Conservation (phyloP, 805 yeast genomes). For the Yarrowia sp. region DNA sequence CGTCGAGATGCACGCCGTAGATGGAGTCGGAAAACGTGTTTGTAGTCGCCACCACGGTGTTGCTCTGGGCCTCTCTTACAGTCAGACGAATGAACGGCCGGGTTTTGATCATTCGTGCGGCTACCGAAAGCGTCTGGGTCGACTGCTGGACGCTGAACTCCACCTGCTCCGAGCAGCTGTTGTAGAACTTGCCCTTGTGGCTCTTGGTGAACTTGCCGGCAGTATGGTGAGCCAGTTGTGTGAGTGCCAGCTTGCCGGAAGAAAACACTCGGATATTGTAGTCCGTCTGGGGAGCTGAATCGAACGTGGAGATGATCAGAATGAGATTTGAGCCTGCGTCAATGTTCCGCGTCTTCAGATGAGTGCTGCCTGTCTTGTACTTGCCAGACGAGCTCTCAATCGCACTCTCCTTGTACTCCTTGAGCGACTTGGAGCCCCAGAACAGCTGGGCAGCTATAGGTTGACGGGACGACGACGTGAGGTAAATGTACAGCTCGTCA, state of each 20-base stretch:
- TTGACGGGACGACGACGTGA: slow-evolving; percentile 23
- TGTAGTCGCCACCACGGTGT: slow-evolving; percentile 1
- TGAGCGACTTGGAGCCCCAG: slow-evolving; percentile 18
- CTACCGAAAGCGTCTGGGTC: not conserved
- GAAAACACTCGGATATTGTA: slow-evolving; percentile 5
- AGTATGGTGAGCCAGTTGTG: slow-evolving; percentile 14
- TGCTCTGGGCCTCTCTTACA: slow-evolving; percentile 2
- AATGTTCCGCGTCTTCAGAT: slow-evolving; percentile 2
- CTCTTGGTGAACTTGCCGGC: slow-evolving; percentile 23
- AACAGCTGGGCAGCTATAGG: slow-evolving; percentile 20
- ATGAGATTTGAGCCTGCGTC: slow-evolving; percentile 17
- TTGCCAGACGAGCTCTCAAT: slow-evolving; percentile 18
- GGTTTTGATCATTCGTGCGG: slow-evolving; percentile 12
- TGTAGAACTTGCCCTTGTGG: slow-evolving; percentile 14
- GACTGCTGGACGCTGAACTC: slow-evolving; percentile 23
- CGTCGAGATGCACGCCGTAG: slow-evolving; percentile 24
- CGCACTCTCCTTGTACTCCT: slow-evolving; percentile 28
- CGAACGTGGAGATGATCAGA: slow-evolving; percentile 19
- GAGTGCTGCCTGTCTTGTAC: slow-evolving; percentile 20
- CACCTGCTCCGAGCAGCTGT: slow-evolving; percentile 31
- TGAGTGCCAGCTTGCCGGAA: slow-evolving; percentile 1
- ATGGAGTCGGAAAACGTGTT: slow-evolving; percentile 26
- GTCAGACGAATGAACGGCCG: slow-evolving; percentile 14
- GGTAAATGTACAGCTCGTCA: slow-evolving; percentile 15
- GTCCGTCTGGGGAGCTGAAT: slow-evolving; percentile 22